These are phyloP conservation scores for Candida ulmi DNA, from an alignment of 805 yeast species.

Conservation along the genomic window DNA sequence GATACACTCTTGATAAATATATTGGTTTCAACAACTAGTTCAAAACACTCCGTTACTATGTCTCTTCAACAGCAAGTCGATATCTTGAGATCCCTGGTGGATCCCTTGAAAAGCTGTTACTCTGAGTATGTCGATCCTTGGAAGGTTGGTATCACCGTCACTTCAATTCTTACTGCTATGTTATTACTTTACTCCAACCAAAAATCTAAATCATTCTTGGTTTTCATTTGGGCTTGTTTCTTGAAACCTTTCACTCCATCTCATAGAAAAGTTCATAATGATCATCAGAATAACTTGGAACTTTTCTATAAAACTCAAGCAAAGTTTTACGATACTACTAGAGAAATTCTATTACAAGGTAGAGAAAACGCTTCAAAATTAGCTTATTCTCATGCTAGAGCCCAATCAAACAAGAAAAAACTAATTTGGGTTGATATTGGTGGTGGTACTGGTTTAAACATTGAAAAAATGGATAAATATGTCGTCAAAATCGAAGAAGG, in stretches of 20 bases:
- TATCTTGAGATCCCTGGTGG: constrained; percentile 1
- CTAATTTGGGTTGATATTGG: constrained; percentile 78
- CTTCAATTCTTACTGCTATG: constrained; percentile 7
- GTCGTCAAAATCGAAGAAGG: constrained; percentile 27
- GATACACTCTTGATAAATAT: too few species aligned
- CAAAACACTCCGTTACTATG: constrained; percentile 2
- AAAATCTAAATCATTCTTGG: constrained; percentile 16
- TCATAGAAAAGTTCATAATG: constrained; percentile 19
- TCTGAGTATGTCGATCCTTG: constrained; percentile 3
- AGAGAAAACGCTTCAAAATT: constrained; percentile 57
- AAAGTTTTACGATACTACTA: constrained; percentile 66
- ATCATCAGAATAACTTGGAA: constrained; percentile 38
- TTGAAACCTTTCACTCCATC: constrained; percentile 26
- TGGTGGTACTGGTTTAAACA: constrained; percentile 83
- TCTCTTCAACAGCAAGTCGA: constrained; percentile 3
- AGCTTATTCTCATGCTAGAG: constrained; percentile 49
- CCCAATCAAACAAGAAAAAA: constrained; percentile 27
- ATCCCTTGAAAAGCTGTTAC: constrained; percentile 2
- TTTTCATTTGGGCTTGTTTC: constrained; percentile 30
- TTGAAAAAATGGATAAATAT: constrained; percentile 64
- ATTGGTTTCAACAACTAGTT: constrained; percentile 7
- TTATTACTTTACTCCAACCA: constrained; percentile 11
- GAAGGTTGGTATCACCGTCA: constrained; percentile 5
- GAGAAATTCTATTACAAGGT: constrained; percentile 63
- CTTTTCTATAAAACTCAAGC: constrained; percentile 74